A percentile compares a stretch with the other conserved stretches of the same genome.
Evolutionary conservation across 2,329 filamentous ascomycete genomes (phyloP).

Genomic region (Microsporum audouinii): DNA sequence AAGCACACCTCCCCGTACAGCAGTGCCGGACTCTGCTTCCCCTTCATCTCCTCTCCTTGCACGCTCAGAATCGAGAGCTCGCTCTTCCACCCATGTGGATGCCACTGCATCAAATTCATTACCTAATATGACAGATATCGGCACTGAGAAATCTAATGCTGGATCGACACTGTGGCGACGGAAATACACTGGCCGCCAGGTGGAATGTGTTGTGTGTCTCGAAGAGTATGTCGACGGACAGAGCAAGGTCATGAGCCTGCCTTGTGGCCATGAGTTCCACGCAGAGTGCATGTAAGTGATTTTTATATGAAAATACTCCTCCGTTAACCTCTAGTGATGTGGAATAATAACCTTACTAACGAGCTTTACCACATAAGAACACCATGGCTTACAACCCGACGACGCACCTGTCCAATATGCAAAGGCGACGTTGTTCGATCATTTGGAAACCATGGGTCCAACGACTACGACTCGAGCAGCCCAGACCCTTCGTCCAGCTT

Average conservation of each 20-base stretch:
- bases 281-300: conserved; percentile 88
- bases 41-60: conserved; percentile 68
- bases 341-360: conserved; percentile 15
- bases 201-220: conserved; percentile 91
- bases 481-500: conserved; percentile 35
- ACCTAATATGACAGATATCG: conserved; percentile 1
- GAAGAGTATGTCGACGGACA: conserved; percentile 95
- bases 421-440: conserved; percentile 82
- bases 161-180: conserved; percentile 37
- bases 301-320: not conserved
- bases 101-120: conserved; percentile 16
- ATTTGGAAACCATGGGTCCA: conserved; percentile 24
- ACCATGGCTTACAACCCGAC: conserved; percentile 88
- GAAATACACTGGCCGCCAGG: conserved; percentile 53
- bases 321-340: not conserved
- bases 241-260: conserved; percentile 89
- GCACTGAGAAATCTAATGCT: conserved; percentile 37
- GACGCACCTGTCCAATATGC: conserved; percentile 96
- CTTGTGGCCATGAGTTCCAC: conserved; percentile 96
- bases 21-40: conserved; percentile 55
- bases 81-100: conserved; percentile 25
- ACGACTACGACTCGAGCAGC: conserved; percentile 13
- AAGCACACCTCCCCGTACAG: conserved; percentile 44
- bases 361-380: conserved; percentile 46
- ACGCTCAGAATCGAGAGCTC: conserved; percentile 26